Base-by-base conservation (phyloP, 2,329 filamentous ascomycete species). In the Phyllosticta citriasiana region DNA sequence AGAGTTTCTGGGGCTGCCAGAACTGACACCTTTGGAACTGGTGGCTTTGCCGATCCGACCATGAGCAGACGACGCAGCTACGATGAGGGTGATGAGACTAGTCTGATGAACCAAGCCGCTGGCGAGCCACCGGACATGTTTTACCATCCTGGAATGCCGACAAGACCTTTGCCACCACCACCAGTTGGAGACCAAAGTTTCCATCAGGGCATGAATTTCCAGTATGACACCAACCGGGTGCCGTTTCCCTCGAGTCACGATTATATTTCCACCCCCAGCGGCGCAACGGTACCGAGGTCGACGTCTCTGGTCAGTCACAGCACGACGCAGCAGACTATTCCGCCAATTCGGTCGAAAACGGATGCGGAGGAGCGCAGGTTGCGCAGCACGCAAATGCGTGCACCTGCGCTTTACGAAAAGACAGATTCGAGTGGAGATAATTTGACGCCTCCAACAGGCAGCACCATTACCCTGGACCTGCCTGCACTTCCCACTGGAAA, bases 271-370 rank as follows among this genome's bases (percentile, higher is more conserved):
- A 69, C 72, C 22, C 72, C 72, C 2, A 67, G 65, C 9, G 70
- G 72, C 2, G 65, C 68, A 7, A 59, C 66, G 16, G 73, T 75
- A 1, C 73, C 73, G 14, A 70, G 73, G 22, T 75, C 73, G 16
- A 73, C 72, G 0, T 97, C 93, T 30, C 75, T 97, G 62, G 86
- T 88, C 53, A 91, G 85, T 65, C 89, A 95, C 71, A 89, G 86
- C 69, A 89, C 87, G 64, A 88, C 89, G 7, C 91, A 92, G 35
- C 83, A 86, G 62, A 82, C 93, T 30, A 83, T 89, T 65, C 83
- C 91, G 30, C 91, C 94, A n/a, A 87, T 89, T 50, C 84, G 94
- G 62, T 97, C 94, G 40, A 92, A 95, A 74, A 99, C 94, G 8
- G 94, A 99, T 76, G 92, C 92, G 50, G 88, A 96, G 50, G 87